Evolutionary conservation across 2,329 filamentous ascomycete species (phyloP).

Genomic region (Clarireedia sp.): DNA sequence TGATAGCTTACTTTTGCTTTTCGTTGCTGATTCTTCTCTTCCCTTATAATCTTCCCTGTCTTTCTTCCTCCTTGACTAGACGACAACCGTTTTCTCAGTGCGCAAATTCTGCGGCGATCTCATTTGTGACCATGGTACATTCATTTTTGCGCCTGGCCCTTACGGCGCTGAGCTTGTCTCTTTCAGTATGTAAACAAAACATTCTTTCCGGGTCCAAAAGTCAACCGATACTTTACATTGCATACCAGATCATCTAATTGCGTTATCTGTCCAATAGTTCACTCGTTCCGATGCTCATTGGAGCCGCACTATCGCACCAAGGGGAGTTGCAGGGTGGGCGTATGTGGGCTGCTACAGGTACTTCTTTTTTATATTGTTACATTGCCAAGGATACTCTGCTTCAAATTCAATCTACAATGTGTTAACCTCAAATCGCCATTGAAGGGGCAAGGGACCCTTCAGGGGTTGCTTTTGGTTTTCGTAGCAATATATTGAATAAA

Average conservation of each 20-base stretch:
- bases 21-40: background rate
- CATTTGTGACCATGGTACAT: background rate
- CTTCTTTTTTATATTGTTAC: background rate
- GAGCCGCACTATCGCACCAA: background rate
- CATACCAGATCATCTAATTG: background rate
- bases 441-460: background rate
- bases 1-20: background rate
- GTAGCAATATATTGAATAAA: background rate
- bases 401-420: background rate
- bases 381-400: background rate
- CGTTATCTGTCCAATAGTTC: conserved; percentile 3
- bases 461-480: background rate
- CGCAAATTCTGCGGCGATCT: background rate
- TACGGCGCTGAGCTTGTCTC: background rate
- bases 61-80: background rate
- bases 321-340: conserved; percentile 7
- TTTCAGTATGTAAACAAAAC: conserved; percentile 4
- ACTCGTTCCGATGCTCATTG: conserved; percentile 4
- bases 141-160: background rate
- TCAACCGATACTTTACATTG: background rate
- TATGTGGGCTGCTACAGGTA: conserved; percentile 12
- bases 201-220: background rate
- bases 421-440: background rate
- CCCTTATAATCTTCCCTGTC: background rate
- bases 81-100: background rate